phyloP scores from a whole-genome alignment of 116 monocot genomes.

The Dioscorea cayenensis region DNA sequence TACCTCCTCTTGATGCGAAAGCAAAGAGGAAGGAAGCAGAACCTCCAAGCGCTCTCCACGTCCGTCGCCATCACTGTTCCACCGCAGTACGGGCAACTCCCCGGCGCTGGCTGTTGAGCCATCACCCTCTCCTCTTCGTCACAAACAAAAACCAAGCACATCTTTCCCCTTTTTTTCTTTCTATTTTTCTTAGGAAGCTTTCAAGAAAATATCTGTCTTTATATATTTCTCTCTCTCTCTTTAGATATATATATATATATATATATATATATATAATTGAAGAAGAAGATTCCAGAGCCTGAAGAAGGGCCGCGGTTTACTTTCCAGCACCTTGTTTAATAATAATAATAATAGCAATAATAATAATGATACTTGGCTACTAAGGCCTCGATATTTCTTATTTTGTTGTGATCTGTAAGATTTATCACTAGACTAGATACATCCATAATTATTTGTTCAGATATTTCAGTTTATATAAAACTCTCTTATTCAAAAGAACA shows the following conservation, averaged over 20 bases:
- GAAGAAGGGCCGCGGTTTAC: background rate
- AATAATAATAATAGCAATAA: too few relatives aligned
- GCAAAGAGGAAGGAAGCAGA: constrained; percentile 49
- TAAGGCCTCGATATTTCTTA: too few relatives aligned
- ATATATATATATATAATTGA: too few relatives aligned
- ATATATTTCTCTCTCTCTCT: too few relatives aligned
- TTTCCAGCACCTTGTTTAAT: too few relatives aligned
- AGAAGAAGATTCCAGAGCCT: background rate
- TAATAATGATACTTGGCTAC: too few relatives aligned
- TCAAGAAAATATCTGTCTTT: background rate
- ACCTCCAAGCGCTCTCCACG: constrained; percentile 32
- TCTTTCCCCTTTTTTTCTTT: constrained; percentile 5
- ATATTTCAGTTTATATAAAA: too few relatives aligned
- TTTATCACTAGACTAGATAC: too few relatives aligned
- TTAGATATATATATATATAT: too few relatives aligned
- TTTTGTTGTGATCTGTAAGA: too few relatives aligned
- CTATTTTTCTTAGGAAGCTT: background rate
- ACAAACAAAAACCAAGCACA: constrained; percentile 32
- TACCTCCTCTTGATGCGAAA: constrained; percentile 29
- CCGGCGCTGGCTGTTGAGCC: constrained; percentile 34
- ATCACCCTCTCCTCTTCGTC: constrained; percentile 43
- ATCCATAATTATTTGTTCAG: too few relatives aligned
- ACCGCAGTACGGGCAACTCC: constrained; percentile 53
- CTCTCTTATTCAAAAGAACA: too few relatives aligned
- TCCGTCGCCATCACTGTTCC: constrained; percentile 33